phyloP scores from a whole-genome alignment of 2,329 filamentous ascomycete genomes.

The Alternaria burnsii region DNA sequence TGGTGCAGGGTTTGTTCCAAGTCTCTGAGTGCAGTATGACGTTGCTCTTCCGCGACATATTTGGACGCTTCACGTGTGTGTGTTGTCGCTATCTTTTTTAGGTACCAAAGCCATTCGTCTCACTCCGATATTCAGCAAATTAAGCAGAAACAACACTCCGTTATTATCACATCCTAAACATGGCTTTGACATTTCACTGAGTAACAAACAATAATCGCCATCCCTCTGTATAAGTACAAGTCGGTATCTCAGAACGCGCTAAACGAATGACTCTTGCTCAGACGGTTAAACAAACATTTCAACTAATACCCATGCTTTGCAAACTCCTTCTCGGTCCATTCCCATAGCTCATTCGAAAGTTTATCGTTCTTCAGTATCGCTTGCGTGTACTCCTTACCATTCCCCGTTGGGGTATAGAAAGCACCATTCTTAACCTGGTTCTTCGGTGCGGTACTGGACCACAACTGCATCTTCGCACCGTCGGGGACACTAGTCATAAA shows the following conservation, averaged over 20 bases:
- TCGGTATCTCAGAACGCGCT: not conserved
- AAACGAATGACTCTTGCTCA: not conserved
- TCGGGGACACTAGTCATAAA: constrained; percentile 14
- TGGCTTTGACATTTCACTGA: not conserved
- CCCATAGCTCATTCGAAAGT: constrained; percentile 29
- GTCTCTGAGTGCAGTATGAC: not conserved
- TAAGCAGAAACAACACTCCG: not conserved
- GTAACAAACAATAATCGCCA: not conserved
- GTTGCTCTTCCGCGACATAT: not conserved
- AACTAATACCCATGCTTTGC: constrained; percentile 5
- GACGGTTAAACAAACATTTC: not conserved
- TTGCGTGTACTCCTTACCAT: constrained; percentile 5
- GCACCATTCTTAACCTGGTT: constrained; percentile 45
- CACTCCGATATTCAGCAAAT: not conserved
- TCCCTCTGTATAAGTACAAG: not conserved
- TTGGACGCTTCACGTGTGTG: not conserved
- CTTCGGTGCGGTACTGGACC: constrained; percentile 54
- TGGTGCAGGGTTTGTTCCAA: not conserved
- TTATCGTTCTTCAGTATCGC: constrained; percentile 16
- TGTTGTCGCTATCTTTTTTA: not conserved
- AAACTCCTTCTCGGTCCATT: constrained; percentile 34
- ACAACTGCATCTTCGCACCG: constrained; percentile 48
- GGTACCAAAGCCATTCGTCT: not conserved
- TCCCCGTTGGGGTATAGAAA: constrained; percentile 53
- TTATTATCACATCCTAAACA: not conserved